Base-by-base conservation (phyloP, 1,284 basidiomycete species). In the Moniliella sp. region DNA sequence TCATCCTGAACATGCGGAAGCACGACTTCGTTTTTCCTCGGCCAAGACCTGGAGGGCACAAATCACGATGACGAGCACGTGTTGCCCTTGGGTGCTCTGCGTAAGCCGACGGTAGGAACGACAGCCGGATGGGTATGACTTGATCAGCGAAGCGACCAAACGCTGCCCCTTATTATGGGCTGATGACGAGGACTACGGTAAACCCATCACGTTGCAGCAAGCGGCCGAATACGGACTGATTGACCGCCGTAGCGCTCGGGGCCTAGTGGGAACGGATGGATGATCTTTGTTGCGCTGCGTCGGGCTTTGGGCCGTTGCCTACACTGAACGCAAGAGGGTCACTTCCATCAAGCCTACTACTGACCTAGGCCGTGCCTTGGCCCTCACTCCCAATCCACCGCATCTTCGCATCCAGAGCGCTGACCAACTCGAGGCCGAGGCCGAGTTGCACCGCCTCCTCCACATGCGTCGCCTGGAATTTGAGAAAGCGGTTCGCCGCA, bases 141-240 rank as follows among this genome's bases (percentile, higher is more conserved):
- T 46, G 10, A 41, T 54, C 31, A 37, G 12, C 36, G 36, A n/a
- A 2, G 39, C 43, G 9, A 43, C 43, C 12, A 30, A 38, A 11
- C 37, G 40, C 7, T 33, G 44, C 23, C 45, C 50, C 5, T 44
- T 54, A 4, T 31, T 37, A 7, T 54, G 50, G 50, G 50, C 50
- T 9, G 50, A 54, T 27, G 50, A 54, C 21, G 50, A 54, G 18
- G 50, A 54, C 29, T 54, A 45, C 25, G 50, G 50, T 13, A 38
- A 33, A 7, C 46, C 47, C 7, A 48, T 54, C 27, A 51, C 40
- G 23, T 41, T 51, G 19, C 32, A 37, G 15, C 48, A 54, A 26
- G 50, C 50, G 15, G 19, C 38, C 18, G 38, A 23, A n/a, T 23
- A 23, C 21, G 21, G 42, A 27, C 34, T 54, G 3, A 47, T 45